Evolutionary conservation across 805 yeast species (phyloP).

Genomic region (Lipomyces japonicus): DNA sequence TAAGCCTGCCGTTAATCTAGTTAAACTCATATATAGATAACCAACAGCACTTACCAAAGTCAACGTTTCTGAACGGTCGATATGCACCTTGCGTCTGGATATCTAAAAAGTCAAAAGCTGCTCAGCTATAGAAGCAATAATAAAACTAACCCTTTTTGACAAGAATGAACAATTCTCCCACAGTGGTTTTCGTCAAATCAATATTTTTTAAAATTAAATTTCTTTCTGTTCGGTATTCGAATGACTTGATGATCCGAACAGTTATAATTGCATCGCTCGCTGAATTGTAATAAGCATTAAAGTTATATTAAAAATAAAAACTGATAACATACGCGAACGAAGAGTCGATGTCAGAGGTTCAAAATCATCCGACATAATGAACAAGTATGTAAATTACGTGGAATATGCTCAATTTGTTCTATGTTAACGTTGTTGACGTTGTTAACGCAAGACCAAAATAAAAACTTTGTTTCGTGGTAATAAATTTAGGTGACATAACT

Average conservation of each 20-base stretch:
- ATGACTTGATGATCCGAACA: conserved; percentile 81
- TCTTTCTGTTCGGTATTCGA: conserved; percentile 83
- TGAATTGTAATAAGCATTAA: too few relatives aligned
- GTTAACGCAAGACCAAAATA: too few relatives aligned
- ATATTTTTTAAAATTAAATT: conserved; percentile 66
- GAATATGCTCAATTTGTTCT: too few relatives aligned
- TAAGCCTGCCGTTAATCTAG: background rate
- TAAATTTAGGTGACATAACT: too few relatives aligned
- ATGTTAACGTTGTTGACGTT: too few relatives aligned
- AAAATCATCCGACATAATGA: too few relatives aligned
- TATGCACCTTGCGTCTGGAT: conserved; percentile 60
- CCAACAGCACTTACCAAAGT: conserved; percentile 25
- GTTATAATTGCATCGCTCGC: conserved; percentile 66
- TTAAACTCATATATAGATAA: background rate
- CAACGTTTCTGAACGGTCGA: conserved; percentile 77
- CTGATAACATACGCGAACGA: background rate
- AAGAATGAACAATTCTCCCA: conserved; percentile 56
- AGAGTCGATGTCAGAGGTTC: conserved; percentile 1
- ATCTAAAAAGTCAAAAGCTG: conserved; percentile 20
- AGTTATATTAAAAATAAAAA: background rate
- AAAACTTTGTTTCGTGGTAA: too few relatives aligned
- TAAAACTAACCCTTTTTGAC: conserved; percentile 38
- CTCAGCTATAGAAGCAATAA: background rate
- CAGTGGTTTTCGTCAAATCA: conserved; percentile 67
- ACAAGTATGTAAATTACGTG: too few relatives aligned